A percentile compares a stretch with the other conserved stretches of the same genome.
phyloP scores from a whole-genome alignment of 257 asterid genomes.

The Solanum arcanum region DNA sequence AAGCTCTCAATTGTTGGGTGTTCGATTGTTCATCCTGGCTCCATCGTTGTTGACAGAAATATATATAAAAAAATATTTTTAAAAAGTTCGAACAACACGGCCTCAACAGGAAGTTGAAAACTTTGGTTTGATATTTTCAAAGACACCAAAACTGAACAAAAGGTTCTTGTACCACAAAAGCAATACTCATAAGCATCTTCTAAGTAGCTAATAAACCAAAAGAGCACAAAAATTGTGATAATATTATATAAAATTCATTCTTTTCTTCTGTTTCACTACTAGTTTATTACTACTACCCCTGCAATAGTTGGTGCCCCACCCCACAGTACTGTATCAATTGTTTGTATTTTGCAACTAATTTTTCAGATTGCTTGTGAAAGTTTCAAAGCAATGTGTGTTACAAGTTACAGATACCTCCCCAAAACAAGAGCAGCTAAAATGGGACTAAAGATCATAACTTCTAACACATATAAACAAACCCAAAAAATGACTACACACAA shows the following conservation, averaged over 20 bases:
- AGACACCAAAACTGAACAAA: neutral
- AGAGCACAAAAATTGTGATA: neutral
- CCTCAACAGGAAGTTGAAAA: constrained; percentile 1
- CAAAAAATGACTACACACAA: neutral
- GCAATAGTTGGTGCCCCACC: neutral
- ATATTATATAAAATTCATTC: neutral
- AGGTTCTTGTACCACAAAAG: constrained; percentile 13
- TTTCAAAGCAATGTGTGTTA: constrained; percentile 2
- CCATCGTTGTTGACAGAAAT: neutral
- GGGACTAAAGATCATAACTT: neutral
- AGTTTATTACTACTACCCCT: neutral
- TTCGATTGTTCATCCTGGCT: no score
- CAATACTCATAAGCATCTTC: neutral
- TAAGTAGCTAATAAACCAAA: neutral
- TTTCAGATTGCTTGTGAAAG: neutral
- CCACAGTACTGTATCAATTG: neutral
- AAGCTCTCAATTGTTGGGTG: neutral
- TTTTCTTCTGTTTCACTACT: neutral
- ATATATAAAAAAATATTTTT: neutral
- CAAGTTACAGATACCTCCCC: neutral
- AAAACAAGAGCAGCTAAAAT: neutral
- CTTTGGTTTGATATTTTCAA: neutral
- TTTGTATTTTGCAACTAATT: constrained; percentile 3
- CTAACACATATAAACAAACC: neutral
- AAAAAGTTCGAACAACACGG: accelerated